Percentiles rank a stretch among this genome's conserved stretches.
These are phyloP conservation scores for Orbilia brochopaga DNA, from an alignment of 2,329 filamentous ascomycete genomes.

Conservation along the genomic window DNA sequence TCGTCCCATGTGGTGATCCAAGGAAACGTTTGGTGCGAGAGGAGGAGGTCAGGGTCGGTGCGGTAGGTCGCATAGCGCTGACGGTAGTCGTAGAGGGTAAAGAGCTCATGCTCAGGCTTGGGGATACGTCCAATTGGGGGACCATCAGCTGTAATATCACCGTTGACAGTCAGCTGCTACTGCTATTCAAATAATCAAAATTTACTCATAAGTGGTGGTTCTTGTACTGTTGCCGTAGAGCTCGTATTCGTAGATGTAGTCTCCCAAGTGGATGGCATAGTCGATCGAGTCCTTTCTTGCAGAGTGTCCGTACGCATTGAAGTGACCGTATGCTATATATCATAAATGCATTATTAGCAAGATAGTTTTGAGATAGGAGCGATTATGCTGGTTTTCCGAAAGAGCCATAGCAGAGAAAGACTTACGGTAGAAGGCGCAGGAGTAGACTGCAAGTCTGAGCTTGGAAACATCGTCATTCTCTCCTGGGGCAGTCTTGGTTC, in stretches of 20 bases:
- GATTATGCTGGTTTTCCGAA: too few relatives aligned
- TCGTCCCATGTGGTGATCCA: constrained; percentile 72
- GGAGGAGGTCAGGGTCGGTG: constrained; percentile 67
- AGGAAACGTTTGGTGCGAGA: constrained; percentile 65
- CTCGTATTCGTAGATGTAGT: constrained; percentile 61
- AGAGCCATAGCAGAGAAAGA: too few relatives aligned
- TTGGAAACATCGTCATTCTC: constrained; percentile 61
- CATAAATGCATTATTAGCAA: constrained; percentile 18
- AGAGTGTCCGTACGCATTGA: constrained; percentile 67
- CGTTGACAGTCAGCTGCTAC: too few relatives aligned
- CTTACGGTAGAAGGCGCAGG: constrained; percentile 71
- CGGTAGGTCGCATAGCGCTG: constrained; percentile 66
- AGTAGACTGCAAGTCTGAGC: constrained; percentile 71
- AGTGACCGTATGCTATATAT: constrained; percentile 63
- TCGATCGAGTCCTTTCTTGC: constrained; percentile 67
- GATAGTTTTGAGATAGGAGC: neutral
- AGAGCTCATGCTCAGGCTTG: constrained; percentile 63
- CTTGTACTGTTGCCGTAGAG: constrained; percentile 60
- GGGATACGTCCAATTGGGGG: constrained; percentile 64
- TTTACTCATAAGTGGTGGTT: too few relatives aligned
- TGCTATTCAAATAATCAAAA: too few relatives aligned
- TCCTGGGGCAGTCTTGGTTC: constrained; percentile 72
- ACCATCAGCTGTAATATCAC: constrained; percentile 56
- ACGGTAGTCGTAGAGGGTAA: constrained; percentile 65
- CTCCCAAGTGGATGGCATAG: constrained; percentile 67